A percentile compares a stretch with the other conserved stretches of the same genome.
Evolutionary conservation across 2,329 filamentous ascomycete genomes (phyloP).

Genomic region (Tolypocladium amazonense): DNA sequence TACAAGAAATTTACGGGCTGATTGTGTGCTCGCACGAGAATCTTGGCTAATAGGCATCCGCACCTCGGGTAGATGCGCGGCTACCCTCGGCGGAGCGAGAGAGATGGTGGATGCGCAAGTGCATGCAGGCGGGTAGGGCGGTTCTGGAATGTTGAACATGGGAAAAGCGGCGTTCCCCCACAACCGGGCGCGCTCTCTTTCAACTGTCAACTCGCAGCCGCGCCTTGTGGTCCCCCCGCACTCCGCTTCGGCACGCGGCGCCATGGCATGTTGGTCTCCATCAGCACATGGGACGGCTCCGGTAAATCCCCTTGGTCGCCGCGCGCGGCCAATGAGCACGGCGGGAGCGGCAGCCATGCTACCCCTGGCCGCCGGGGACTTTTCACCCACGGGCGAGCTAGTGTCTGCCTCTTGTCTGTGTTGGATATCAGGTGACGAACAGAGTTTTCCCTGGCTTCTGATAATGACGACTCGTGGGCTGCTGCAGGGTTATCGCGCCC

Average conservation of each 20-base stretch:
- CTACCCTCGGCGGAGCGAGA: neutral
- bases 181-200: neutral
- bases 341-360: neutral
- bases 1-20: neutral
- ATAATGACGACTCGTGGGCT: neutral
- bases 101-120: neutral
- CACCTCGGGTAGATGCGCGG: neutral
- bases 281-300: neutral
- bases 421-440: neutral
- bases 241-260: slow-evolving; percentile 1
- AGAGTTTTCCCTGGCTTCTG: neutral
- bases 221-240: too few relatives aligned
- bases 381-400: neutral
- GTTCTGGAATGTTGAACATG: neutral
- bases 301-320: neutral
- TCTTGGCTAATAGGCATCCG: neutral
- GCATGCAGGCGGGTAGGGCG: neutral
- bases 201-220: neutral
- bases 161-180: neutral
- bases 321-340: neutral
- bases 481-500: neutral
- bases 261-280: neutral
- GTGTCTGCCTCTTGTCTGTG: neutral
- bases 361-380: neutral
- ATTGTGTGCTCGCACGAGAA: neutral